These are phyloP conservation scores for Neurospora sp. DNA, from an alignment of 495 filamentous ascomycete species.

Conservation along the genomic window DNA sequence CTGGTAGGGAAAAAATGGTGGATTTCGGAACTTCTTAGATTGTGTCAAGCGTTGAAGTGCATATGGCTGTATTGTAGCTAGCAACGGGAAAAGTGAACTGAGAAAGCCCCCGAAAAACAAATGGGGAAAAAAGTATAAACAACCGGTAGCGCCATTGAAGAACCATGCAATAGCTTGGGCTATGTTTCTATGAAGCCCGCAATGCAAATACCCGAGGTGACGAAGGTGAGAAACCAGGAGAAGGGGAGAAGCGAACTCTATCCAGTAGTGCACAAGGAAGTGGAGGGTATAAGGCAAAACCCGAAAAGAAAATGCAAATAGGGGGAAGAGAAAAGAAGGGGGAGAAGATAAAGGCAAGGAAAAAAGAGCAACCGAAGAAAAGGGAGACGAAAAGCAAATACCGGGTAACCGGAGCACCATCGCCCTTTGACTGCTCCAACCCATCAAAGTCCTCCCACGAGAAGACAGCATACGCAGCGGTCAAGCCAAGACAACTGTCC, in stretches of 20 bases:
- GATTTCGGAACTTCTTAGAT: not conserved
- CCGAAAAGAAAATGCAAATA: not conserved
- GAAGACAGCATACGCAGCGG: not conserved
- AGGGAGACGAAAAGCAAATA: not conserved
- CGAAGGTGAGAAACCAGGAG: not conserved
- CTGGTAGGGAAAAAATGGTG: not conserved
- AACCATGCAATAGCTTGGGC: not conserved
- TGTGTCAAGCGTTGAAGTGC: not conserved
- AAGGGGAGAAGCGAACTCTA: not conserved
- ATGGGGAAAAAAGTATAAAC: not conserved
- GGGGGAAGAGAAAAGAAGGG: not conserved
- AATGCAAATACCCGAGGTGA: not conserved
- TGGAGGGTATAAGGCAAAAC: not conserved
- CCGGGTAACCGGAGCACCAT: not conserved
- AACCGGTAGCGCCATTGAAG: not conserved
- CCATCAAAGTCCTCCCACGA: not conserved
- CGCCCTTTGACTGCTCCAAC: not conserved
- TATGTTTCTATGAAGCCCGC: not conserved
- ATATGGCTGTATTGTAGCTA: not conserved
- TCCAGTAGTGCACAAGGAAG: not conserved
- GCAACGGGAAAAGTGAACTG: not conserved
- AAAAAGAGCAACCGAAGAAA: not conserved
- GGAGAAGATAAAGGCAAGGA: not conserved
- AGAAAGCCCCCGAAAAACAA: not conserved
- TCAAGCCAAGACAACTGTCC: slow-evolving; percentile 10